Conservation (phyloP, 2,329 filamentous ascomycete genomes). For the Epichloe elymi region DNA sequence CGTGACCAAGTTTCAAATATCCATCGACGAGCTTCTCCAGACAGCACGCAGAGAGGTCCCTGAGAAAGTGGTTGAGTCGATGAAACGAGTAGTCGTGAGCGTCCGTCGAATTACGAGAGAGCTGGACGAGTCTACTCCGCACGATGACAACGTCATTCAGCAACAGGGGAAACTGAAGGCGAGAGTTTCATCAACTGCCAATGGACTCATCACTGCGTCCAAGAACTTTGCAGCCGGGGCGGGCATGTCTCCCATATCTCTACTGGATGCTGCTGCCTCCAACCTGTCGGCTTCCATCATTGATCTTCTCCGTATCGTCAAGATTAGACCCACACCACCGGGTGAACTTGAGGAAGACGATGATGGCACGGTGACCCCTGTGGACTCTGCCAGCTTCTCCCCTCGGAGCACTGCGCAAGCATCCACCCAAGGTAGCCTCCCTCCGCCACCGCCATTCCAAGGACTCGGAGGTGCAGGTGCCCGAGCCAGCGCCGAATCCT, state of each 20-base stretch:
- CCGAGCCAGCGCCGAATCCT: slow-evolving; percentile 53
- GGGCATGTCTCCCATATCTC: slow-evolving; percentile 81
- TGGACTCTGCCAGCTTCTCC: slow-evolving; percentile 55
- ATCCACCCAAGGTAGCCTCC: slow-evolving; percentile 27
- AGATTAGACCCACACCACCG: slow-evolving; percentile 64
- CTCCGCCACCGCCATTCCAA: slow-evolving; percentile 43
- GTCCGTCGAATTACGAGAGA: slow-evolving; percentile 79
- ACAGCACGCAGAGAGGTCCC: slow-evolving; percentile 62
- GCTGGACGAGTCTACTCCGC: slow-evolving; percentile 46
- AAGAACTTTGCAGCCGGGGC: slow-evolving; percentile 78
- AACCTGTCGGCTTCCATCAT: slow-evolving; percentile 79
- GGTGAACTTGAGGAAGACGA: slow-evolving; percentile 70
- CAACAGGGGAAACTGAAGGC: slow-evolving; percentile 60
- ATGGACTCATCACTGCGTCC: slow-evolving; percentile 86
- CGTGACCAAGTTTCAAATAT: slow-evolving; percentile 87
- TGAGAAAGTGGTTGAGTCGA: slow-evolving; percentile 63
- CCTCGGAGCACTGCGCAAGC: slow-evolving; percentile 32
- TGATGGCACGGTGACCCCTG: slow-evolving; percentile 50
- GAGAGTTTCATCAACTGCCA: slow-evolving; percentile 82
- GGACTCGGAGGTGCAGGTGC: slow-evolving; percentile 38
- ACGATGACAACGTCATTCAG: slow-evolving; percentile 39
- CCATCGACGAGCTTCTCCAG: slow-evolving; percentile 80
- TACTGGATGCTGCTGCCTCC: slow-evolving; percentile 85
- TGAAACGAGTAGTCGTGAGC: slow-evolving; percentile 73
- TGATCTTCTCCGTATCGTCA: slow-evolving; percentile 70